phyloP scores from a whole-genome alignment of 2,329 filamentous ascomycete genomes.

The Onygenales sp. region DNA sequence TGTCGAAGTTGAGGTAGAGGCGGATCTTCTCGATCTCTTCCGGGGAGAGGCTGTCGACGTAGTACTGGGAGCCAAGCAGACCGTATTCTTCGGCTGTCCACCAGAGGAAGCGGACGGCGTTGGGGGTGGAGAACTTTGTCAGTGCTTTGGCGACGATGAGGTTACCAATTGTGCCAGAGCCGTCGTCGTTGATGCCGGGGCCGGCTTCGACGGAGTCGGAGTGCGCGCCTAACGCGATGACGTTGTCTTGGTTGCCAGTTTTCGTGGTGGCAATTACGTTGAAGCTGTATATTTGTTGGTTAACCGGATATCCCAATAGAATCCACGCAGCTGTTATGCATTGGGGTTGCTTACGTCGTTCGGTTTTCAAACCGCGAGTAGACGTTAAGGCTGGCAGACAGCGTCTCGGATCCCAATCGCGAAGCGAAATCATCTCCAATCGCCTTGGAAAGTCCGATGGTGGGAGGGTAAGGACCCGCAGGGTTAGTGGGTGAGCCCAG shows the following conservation, averaged over 20 bases:
- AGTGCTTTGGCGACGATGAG: slow-evolving; percentile 53
- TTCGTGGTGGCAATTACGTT: slow-evolving; percentile 55
- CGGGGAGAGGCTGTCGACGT: slow-evolving; percentile 41
- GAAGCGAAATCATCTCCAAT: slow-evolving; percentile 50
- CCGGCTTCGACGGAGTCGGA: slow-evolving; percentile 50
- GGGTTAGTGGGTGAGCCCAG: slow-evolving; percentile 50
- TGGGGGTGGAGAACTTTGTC: slow-evolving; percentile 62
- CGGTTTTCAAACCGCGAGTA: slow-evolving; percentile 37
- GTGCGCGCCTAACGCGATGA: slow-evolving; percentile 51
- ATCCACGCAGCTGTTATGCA: neutral
- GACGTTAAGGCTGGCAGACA: slow-evolving; percentile 31
- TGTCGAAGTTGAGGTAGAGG: slow-evolving; percentile 63
- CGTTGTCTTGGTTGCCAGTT: slow-evolving; percentile 48
- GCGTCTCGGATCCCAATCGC: slow-evolving; percentile 38
- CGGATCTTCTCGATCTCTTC: slow-evolving; percentile 49
- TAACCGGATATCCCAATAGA: slow-evolving; percentile 6
- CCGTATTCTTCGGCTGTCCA: slow-evolving; percentile 58
- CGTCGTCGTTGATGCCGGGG: slow-evolving; percentile 70
- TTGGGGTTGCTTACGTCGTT: slow-evolving; percentile 27
- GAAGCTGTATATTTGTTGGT: slow-evolving; percentile 21
- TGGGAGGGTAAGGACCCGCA: slow-evolving; percentile 50
- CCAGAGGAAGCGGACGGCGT: slow-evolving; percentile 58
- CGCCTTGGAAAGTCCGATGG: slow-evolving; percentile 54
- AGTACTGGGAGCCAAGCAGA: slow-evolving; percentile 51
- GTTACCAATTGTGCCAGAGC: slow-evolving; percentile 54